Percentiles rank a stretch among this genome's conserved stretches.
These are phyloP conservation scores for Candida vaughaniae DNA, from an alignment of 805 yeast species.

Conservation along the genomic window DNA sequence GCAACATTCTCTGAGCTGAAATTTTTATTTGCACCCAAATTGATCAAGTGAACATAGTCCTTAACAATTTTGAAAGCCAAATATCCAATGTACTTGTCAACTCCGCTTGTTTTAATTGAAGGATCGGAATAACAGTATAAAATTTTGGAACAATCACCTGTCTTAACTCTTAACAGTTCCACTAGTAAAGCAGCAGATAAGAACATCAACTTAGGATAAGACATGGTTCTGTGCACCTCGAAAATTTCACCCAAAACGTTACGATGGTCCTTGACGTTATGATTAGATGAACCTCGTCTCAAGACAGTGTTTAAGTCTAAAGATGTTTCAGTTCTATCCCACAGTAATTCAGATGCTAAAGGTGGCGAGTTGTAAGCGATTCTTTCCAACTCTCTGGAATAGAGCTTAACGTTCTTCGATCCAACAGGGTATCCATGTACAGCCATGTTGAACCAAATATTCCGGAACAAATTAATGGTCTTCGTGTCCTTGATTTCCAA, in stretches of 20 bases:
- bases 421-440: constrained; percentile 81
- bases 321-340: constrained; percentile 86
- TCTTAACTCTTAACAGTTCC: constrained; percentile 73
- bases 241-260: constrained; percentile 53
- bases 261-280: constrained; percentile 73
- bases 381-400: constrained; percentile 50
- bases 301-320: constrained; percentile 88
- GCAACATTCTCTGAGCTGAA: constrained; percentile 61
- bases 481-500: constrained; percentile 45
- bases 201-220: constrained; percentile 82
- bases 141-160: constrained; percentile 79
- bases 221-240: constrained; percentile 50
- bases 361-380: constrained; percentile 90
- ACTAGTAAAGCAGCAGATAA: constrained; percentile 76
- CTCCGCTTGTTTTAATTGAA: constrained; percentile 58
- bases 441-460: constrained; percentile 92
- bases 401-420: constrained; percentile 52
- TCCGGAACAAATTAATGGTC: constrained; percentile 64
- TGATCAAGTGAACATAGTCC: constrained; percentile 53
- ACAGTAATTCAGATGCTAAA: constrained; percentile 74
- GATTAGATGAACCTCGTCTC: constrained; percentile 84
- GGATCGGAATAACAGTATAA: constrained; percentile 86
- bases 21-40: constrained; percentile 50
- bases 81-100: constrained; percentile 65
- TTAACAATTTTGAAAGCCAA: constrained; percentile 60